phyloP scores from a whole-genome alignment of 352 stramenopile species.

The Globisporangium polare region DNA sequence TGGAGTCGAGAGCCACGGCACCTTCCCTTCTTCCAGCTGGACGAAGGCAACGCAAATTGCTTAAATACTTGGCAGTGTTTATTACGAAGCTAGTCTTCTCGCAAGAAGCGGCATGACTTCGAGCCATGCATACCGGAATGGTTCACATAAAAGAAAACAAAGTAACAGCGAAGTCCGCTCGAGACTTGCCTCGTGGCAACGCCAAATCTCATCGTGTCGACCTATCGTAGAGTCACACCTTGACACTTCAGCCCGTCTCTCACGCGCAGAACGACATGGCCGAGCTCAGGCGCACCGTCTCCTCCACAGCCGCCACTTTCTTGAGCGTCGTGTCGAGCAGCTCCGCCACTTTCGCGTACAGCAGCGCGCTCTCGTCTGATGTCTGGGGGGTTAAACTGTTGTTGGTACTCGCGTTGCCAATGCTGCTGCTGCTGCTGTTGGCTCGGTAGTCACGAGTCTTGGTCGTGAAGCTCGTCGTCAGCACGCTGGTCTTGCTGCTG shows the following conservation, averaged over 20 bases:
- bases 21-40: no score
- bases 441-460: not conserved
- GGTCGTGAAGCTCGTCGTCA: constrained; percentile 3
- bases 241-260: not conserved
- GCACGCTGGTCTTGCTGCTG: constrained; percentile 11
- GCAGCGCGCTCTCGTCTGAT: constrained; percentile 30
- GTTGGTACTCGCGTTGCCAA: constrained; percentile 24
- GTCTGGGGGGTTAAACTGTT: constrained; percentile 15
- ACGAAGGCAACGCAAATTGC: no score
- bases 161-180: not conserved
- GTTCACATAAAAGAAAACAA: not conserved
- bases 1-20: no score
- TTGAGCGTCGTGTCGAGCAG: constrained; percentile 73
- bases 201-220: no score
- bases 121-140: no score
- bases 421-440: constrained; percentile 7
- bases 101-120: no score
- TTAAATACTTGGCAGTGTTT: no score
- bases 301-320: constrained; percentile 70
- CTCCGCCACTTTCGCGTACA: constrained; percentile 65
- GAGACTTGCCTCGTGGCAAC: no score
- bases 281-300: constrained; percentile 69
- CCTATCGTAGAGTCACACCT: not conserved
- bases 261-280: constrained; percentile 69
- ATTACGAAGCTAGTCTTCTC: no score